Conservation (phyloP, 805 yeast genomes). For the Candida yuanshanica region DNA sequence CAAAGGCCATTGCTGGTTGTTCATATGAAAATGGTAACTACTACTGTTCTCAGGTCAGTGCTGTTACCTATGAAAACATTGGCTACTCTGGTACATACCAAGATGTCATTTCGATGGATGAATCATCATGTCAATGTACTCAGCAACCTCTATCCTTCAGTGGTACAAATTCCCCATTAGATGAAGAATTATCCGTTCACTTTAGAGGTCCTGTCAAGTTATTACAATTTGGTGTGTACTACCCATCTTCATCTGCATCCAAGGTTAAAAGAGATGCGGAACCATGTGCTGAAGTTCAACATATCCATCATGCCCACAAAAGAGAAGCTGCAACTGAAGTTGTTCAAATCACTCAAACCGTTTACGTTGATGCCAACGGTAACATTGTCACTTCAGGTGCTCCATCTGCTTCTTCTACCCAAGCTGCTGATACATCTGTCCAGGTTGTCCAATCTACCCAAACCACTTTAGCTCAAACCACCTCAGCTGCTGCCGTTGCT, state of each 20-base stretch:
- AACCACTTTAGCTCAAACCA: slow-evolving; percentile 12
- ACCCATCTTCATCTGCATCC: slow-evolving; percentile 43
- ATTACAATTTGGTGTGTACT: slow-evolving; percentile 85
- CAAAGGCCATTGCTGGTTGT: slow-evolving; percentile 31
- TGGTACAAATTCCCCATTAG: slow-evolving; percentile 72
- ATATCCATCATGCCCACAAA: slow-evolving; percentile 46
- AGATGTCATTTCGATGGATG: slow-evolving; percentile 78
- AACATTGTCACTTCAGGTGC: slow-evolving; percentile 21
- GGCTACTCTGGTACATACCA: slow-evolving; percentile 83
- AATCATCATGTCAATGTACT: slow-evolving; percentile 63
- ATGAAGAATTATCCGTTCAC: slow-evolving; percentile 83
- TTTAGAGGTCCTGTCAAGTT: slow-evolving; percentile 86
- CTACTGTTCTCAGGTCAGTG: slow-evolving; percentile 70
- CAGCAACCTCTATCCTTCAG: slow-evolving; percentile 51
- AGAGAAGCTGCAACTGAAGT: slow-evolving; percentile 57
- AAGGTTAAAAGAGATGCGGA: slow-evolving; percentile 39
- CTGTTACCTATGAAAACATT: slow-evolving; percentile 61
- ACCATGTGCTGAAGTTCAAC: slow-evolving; percentile 25
- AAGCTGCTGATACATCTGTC: slow-evolving; percentile 10
- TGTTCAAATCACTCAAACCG: slow-evolving; percentile 75
- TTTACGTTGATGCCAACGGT: slow-evolving; percentile 60
- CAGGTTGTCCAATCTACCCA: slow-evolving; percentile 6
- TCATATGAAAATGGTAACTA: slow-evolving; percentile 62
- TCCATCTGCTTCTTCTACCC: slow-evolving; percentile 17
- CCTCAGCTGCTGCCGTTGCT: slow-evolving; percentile 9